Base-by-base conservation (phyloP, 140 eudicot genomes). In the Erigeron philadelphicus region DNA sequence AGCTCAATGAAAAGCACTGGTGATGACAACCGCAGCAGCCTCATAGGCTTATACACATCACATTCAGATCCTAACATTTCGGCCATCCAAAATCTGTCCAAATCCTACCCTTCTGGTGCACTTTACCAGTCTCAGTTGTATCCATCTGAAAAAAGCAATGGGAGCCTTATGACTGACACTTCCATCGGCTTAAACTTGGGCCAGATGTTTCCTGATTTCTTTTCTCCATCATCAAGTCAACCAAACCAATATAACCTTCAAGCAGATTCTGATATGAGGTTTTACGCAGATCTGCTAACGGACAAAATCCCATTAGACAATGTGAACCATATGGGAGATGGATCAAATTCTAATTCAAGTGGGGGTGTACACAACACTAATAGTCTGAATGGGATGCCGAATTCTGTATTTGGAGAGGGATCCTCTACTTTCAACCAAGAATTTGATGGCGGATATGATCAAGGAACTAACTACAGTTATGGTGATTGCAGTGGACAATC, bases 211-310 rank as follows among this genome's bases (percentile, higher is more conserved):
- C 55, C 47, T 54, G 2, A 64, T 62, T 17, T 12, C 35, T 70
- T n/a, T 44, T 16, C 60, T 54, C 55, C 66, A 16, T 12, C 70
- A 59, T 35, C 56, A 64, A 64, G 63, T 65, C 73, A 47, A 43
- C 67, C 35, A 64, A 64, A 57, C 76, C 76, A 76, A 11, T 60
- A 44, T 25, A 52, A 18, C 35, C 31, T 19, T 71, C 69, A 57
- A 13, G 67, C 56, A 31, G 57, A n/a, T 13, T 13, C 1, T 7
- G 67, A 60, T 23, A n/a, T 40, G 2, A 48, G 57, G n/a, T 56
- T 64, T 25, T 77, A 46, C 21, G 71, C 73, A 3, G 59, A 72
- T 64, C 17, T 71, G 50, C 8, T 77, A 63, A 56, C 11, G 64
- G 55, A 58, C 68, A 40, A 35, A 2, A 23, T 55, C 15, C 74